Conservation (phyloP, 208 protist species). For the Porcisia hertigi region DNA sequence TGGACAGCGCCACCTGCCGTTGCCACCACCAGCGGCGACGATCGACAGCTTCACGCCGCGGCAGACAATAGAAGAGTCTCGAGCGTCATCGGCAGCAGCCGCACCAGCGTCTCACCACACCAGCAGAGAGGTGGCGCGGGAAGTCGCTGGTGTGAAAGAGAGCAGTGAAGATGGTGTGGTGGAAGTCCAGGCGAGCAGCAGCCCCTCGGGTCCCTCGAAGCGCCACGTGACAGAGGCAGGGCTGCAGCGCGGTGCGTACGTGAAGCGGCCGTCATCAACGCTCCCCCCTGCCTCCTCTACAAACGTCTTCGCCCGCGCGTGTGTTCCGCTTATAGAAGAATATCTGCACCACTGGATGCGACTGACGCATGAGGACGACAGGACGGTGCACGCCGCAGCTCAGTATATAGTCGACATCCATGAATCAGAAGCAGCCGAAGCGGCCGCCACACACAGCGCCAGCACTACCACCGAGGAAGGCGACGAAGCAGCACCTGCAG, state of each 20-base stretch:
- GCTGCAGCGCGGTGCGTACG: neutral
- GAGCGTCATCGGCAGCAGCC: conserved; percentile 3
- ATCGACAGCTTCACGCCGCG: conserved; percentile 27
- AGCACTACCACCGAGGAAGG: neutral
- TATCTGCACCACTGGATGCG: conserved; percentile 29
- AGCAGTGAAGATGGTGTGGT: neutral
- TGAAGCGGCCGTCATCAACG: neutral
- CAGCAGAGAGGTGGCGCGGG: neutral
- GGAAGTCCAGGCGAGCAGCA: neutral
- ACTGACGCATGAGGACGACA: conserved; percentile 17
- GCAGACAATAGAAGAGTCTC: neutral
- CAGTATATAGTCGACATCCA: neutral
- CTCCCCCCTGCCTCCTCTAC: neutral
- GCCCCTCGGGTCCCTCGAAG: neutral
- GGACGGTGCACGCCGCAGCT: conserved; percentile 6
- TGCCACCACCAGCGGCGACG: conserved; percentile 1
- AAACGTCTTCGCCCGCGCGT: conserved; percentile 17
- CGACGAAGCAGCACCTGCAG: neutral
- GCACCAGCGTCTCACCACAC: neutral
- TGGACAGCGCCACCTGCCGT: neutral
- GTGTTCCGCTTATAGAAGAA: conserved; percentile 16
- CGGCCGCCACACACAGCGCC: neutral
- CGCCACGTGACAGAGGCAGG: neutral
- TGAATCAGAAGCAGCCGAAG: neutral
- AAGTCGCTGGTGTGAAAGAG: neutral